phyloP scores from a whole-genome alignment of 495 filamentous ascomycete genomes.

The Aspergillus conjunctus region DNA sequence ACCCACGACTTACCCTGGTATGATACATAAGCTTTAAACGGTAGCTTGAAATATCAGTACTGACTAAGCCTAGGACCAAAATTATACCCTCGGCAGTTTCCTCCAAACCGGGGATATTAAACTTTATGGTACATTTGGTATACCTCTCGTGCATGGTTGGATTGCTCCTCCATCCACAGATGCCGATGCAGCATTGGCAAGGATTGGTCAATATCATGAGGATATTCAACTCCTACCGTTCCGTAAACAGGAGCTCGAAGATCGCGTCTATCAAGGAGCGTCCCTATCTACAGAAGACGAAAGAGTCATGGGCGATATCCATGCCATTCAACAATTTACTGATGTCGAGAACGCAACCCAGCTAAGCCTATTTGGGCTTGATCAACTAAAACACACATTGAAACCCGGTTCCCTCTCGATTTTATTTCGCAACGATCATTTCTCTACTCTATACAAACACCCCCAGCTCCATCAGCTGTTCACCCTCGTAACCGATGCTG shows the following conservation, averaged over 20 bases:
- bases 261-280: conserved; percentile 63
- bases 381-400: conserved; percentile 64
- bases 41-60: conserved; percentile 28
- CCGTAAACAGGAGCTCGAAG: conserved; percentile 82
- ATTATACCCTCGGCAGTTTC: conserved; percentile 68
- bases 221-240: conserved; percentile 88
- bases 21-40: conserved; percentile 38
- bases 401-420: conserved; percentile 78
- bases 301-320: conserved; percentile 76
- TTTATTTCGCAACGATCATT: conserved; percentile 95
- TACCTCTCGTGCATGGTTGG: conserved; percentile 96
- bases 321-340: conserved; percentile 79
- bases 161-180: conserved; percentile 65
- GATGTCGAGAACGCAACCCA: conserved; percentile 74
- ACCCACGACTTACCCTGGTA: conserved; percentile 74
- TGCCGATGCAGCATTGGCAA: conserved; percentile 65
- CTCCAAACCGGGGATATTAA: conserved; percentile 80
- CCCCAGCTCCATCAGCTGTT: conserved; percentile 70
- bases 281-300: conserved; percentile 62
- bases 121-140: conserved; percentile 81
- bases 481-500: conserved; percentile 87
- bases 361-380: conserved; percentile 77
- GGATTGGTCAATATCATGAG: conserved; percentile 80
- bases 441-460: conserved; percentile 85
- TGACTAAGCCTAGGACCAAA: conserved; percentile 36